Conservation (phyloP, 768 basidiomycete species). For the Boletus rex-veris region DNA sequence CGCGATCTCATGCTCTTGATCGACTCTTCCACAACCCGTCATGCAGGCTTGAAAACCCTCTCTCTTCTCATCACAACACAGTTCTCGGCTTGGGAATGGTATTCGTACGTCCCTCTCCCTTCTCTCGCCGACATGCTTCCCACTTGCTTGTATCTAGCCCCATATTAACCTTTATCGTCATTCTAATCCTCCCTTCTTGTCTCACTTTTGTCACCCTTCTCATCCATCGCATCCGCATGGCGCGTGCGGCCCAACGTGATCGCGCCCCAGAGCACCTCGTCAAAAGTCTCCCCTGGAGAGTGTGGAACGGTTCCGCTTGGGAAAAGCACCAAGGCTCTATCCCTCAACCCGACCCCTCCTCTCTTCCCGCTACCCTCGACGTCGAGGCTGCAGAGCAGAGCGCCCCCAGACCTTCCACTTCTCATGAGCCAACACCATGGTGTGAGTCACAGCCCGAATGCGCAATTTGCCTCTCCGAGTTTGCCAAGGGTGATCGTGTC, state of each 20-base stretch:
- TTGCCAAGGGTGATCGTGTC: conserved; percentile 83
- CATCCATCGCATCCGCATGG: conserved; percentile 81
- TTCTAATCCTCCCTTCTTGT: conserved; percentile 85
- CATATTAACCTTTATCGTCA: conserved; percentile 80
- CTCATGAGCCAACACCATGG: conserved; percentile 54
- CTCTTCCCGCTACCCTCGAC: conserved; percentile 27
- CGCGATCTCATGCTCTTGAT: conserved; percentile 66
- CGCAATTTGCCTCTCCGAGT: conserved; percentile 88
- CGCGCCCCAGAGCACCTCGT: conserved; percentile 82
- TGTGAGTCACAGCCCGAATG: conserved; percentile 84
- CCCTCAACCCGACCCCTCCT: conserved; percentile 27
- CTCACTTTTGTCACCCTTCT: conserved; percentile 88
- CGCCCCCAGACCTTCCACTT: conserved; percentile 22
- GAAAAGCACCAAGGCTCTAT: conserved; percentile 59
- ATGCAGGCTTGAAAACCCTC: conserved; percentile 71
- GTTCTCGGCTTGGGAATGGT: conserved; percentile 89
- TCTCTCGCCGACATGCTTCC: conserved; percentile 6
- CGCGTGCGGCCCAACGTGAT: conserved; percentile 78
- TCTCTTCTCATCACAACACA: conserved; percentile 75
- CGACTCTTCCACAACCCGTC: conserved; percentile 69
- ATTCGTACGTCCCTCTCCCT: conserved; percentile 53
- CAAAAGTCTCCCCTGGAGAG: conserved; percentile 71
- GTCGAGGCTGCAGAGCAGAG: conserved; percentile 36
- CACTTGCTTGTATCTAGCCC: conserved; percentile 45
- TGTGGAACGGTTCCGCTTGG: conserved; percentile 80